These are phyloP conservation scores for Coniochaeta sp. DNA, from an alignment of 2,329 filamentous ascomycete genomes.

Conservation along the genomic window DNA sequence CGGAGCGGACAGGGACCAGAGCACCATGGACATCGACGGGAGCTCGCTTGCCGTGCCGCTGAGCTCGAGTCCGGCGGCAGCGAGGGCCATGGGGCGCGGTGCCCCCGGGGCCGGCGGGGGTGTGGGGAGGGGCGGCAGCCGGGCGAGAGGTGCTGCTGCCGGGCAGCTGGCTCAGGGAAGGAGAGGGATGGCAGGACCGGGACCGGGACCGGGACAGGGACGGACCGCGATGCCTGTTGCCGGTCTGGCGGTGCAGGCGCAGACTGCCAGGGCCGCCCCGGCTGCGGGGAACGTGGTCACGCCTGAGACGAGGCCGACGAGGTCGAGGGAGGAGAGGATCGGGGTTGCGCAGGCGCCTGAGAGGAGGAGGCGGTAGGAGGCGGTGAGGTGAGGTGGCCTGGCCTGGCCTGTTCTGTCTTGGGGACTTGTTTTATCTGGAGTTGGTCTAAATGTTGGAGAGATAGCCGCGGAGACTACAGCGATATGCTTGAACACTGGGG, in stretches of 20 bases:
- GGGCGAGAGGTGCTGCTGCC: background rate
- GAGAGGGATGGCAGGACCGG: background rate
- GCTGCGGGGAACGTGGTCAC: constrained; percentile 10
- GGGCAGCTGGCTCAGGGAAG: background rate
- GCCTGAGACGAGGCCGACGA: constrained; percentile 16
- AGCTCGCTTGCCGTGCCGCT: background rate
- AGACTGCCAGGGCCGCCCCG: constrained; percentile 2
- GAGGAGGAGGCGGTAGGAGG: constrained; percentile 11
- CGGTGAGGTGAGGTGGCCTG: background rate
- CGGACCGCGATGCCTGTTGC: background rate
- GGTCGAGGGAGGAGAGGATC: constrained; percentile 23
- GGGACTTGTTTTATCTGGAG: background rate
- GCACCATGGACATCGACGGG: constrained; percentile 7
- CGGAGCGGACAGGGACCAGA: constrained; percentile 6
- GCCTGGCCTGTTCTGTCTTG: background rate
- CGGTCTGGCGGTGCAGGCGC: background rate
- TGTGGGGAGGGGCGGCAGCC: background rate
- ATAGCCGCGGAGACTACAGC: background rate
- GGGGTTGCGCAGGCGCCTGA: constrained; percentile 13
- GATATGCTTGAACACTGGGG: background rate
- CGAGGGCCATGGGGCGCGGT: background rate
- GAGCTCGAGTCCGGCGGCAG: background rate
- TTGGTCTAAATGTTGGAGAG: background rate
- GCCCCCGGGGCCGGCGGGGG: background rate
- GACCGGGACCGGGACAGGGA: background rate